Base-by-base conservation (phyloP, 2,329 filamentous ascomycete species). In the Aspergillaceae sp. region DNA sequence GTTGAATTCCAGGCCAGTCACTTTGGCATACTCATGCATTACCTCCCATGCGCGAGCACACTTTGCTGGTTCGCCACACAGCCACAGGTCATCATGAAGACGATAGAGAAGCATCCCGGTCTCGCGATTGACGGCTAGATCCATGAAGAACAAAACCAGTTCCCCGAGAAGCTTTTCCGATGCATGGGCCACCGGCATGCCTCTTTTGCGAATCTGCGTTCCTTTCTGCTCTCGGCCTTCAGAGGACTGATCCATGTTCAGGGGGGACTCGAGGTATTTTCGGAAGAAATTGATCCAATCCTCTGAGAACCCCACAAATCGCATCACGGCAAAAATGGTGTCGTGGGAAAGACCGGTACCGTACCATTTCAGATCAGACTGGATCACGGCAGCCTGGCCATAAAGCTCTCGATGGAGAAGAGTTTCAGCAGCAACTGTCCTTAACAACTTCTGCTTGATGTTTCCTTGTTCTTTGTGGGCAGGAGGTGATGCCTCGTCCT, bases 1-100 rank as follows among this genome's bases (percentile, higher is more conserved):
- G 48, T 74, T 71, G 45, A 75, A 66, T 41, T 70, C 56, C 2
- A 73, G 59, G 0, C 71, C 69, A 51, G 72, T 71, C 3, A 69
- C 56, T 7, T 65, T 51, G 2, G 69, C 63, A 47, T 73, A 76
- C 3, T 62, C 44, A n/a, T 63, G 46, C 54, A 76, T 67, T 9
- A 61, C 62, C 7, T 57, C 51, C 73, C 73, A 77, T 10, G 72
- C 73, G 37, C 59, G 56, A 4, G 60, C 65, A 42, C 68, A 70
- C 3, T 60, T 57, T 2, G 62, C 54, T 4, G 71, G 70, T 11
- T 72, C 60, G 2, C 69, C 70, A 29, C 68, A 69, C 11, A 75
- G 65, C 71, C 73, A 76, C 8, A 75, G 52, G 43, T 76, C 73
- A 47, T 76, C 73, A 41, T 74, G 70, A 10, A 75, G 51, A 1